Conservation (phyloP, 108 stramenopile genomes). For the Thalassiosira profunda region DNA sequence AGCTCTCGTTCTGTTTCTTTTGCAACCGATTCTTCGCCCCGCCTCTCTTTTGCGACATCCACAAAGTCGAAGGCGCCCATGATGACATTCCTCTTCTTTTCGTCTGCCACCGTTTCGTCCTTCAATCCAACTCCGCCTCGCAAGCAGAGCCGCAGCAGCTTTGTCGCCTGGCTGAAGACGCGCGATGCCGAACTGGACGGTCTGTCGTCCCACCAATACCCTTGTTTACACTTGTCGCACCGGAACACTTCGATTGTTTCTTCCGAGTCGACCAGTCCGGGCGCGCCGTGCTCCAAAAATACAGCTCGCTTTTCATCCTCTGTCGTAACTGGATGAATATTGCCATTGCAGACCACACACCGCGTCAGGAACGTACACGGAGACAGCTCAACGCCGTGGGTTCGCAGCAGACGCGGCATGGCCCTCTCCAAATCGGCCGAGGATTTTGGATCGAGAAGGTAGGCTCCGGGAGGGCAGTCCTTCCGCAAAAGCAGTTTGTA, state of each 20-base stretch:
- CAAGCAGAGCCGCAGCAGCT: constrained; percentile 65
- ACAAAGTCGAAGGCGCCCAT: constrained; percentile 78
- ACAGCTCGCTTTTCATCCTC: constrained; percentile 56
- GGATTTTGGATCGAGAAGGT: constrained; percentile 67
- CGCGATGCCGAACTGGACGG: constrained; percentile 81
- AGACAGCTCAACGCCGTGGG: constrained; percentile 73
- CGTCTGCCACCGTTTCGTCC: constrained; percentile 10
- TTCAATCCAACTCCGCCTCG: constrained; percentile 72
- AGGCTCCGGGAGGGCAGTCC: constrained; percentile 88
- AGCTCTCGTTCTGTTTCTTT: constrained; percentile 5
- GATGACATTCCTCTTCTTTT: constrained; percentile 35
- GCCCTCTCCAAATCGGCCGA: constrained; percentile 69
- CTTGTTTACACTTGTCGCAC: constrained; percentile 76
- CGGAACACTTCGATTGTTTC: constrained; percentile 67
- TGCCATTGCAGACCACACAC: constrained; percentile 91
- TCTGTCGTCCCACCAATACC: constrained; percentile 90
- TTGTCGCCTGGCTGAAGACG: constrained; percentile 76
- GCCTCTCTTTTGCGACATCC: constrained; percentile 49
- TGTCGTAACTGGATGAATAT: constrained; percentile 62
- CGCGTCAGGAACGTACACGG: constrained; percentile 73
- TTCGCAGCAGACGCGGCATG: constrained; percentile 68
- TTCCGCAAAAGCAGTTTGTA: constrained; percentile 73
- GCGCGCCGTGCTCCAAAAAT: constrained; percentile 66
- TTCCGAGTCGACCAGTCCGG: constrained; percentile 34
- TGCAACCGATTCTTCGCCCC: neutral